Evolutionary conservation across 345 rosid genomes (phyloP), one percentile per base, ranked within the genome.

Genomic region (Durio zibethinus): DNA sequence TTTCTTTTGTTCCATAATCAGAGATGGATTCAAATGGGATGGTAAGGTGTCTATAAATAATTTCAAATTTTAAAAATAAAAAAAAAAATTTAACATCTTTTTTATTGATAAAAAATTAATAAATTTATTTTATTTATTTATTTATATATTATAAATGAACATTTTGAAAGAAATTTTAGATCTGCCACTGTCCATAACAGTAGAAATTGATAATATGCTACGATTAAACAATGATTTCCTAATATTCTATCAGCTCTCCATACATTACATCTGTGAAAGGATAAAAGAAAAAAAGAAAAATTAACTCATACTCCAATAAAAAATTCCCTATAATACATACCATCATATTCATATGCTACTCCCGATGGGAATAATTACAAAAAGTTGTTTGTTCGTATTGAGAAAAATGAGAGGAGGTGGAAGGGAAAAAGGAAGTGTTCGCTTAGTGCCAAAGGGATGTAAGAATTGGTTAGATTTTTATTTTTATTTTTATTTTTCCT

Each of bases 1-100:
- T 80, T 50, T 61, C 52, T 68, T 79, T 68, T 72, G 80, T 72
- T 61, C 40, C 66, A 31, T n/a, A n/a, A n/a, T n/a, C n/a, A n/a
- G n/a, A n/a, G n/a, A n/a, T n/a, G n/a, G n/a, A n/a, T n/a, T n/a
- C n/a, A n/a, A n/a, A n/a, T n/a, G n/a, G n/a, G n/a, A n/a, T n/a
- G n/a, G n/a, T n/a, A n/a, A n/a, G n/a, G n/a, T n/a, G n/a, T n/a
- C n/a, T n/a, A n/a, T n/a, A n/a, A n/a, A n/a, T n/a, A n/a, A n/a
- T n/a, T n/a, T n/a, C n/a, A n/a, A n/a, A n/a, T n/a, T n/a, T n/a
- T n/a, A n/a, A n/a, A n/a, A n/a, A n/a, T n/a, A n/a, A n/a, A n/a
- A n/a, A n/a, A n/a, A n/a, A n/a, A n/a, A n/a, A n/a, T n/a, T n/a
- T n/a, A n/a, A n/a, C n/a, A n/a, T n/a, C n/a, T n/a, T n/a, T n/a